These are phyloP conservation scores for Fraxinus quadrangulata DNA, from an alignment of 257 asterid genomes.

Conservation along the genomic window DNA sequence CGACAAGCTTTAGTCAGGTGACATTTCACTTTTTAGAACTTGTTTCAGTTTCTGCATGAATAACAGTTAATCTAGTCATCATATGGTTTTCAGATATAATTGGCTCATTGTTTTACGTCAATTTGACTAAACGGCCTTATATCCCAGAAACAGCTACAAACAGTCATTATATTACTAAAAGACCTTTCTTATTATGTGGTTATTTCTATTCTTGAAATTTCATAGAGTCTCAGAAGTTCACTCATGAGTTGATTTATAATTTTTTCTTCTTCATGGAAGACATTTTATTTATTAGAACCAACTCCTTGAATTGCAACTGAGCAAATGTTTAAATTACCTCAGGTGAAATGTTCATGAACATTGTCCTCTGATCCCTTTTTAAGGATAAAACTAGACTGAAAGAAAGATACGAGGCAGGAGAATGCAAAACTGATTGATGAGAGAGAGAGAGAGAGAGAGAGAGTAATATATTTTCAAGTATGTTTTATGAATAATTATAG, in stretches of 20 bases:
- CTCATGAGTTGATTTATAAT: not conserved
- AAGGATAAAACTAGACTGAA: not conserved
- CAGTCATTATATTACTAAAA: not conserved
- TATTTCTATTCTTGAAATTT: not conserved
- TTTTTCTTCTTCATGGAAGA: not conserved
- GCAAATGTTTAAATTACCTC: not conserved
- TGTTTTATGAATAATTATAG: not conserved
- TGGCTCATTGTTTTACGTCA: not conserved
- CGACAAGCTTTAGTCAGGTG: constrained; percentile 62
- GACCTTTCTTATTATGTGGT: not conserved
- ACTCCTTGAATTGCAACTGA: not conserved
- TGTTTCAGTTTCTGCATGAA: constrained; percentile 12
- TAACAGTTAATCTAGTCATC: not conserved
- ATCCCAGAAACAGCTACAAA: not conserved
- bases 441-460: not conserved
- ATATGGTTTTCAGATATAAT: not conserved
- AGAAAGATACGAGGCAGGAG: not conserved
- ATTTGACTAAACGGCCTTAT: not conserved
- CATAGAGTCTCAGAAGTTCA: not conserved
- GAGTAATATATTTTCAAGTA: not conserved
- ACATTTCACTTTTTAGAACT: constrained; percentile 6
- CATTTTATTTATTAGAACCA: not conserved
- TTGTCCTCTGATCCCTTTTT: not conserved
- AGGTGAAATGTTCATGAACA: not conserved
- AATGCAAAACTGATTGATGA: not conserved